Conservation (phyloP, 208 protist species). For the Crithidia expoeki region DNA sequence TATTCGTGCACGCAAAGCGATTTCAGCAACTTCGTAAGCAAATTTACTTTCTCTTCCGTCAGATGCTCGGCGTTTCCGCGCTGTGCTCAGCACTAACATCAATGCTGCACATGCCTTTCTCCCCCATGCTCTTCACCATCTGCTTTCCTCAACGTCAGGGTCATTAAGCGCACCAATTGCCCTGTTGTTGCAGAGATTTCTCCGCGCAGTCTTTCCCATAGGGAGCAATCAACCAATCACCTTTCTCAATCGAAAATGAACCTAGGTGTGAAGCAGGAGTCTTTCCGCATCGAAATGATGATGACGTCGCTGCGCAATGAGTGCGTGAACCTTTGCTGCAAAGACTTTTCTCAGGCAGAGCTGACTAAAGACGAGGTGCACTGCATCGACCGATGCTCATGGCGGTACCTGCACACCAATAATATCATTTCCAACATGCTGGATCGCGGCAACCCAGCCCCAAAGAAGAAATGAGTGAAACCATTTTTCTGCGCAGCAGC, state of each 20-base stretch:
- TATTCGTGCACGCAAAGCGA: too few relatives aligned
- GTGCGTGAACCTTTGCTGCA: constrained; percentile 88
- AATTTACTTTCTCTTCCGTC: too few relatives aligned
- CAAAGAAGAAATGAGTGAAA: constrained; percentile 17
- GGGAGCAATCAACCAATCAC: too few relatives aligned
- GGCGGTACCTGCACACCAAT: constrained; percentile 78
- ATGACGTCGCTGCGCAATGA: constrained; percentile 77
- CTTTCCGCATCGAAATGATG: constrained; percentile 85
- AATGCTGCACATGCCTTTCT: too few relatives aligned
- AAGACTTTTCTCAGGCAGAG: constrained; percentile 61
- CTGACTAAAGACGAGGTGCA: constrained; percentile 78
- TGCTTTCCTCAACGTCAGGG: too few relatives aligned
- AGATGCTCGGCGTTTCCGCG: too few relatives aligned
- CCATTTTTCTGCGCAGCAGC: too few relatives aligned
- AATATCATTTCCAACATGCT: constrained; percentile 63
- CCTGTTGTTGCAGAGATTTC: constrained; percentile 5
- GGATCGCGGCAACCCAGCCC: constrained; percentile 44
- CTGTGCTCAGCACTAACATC: too few relatives aligned
- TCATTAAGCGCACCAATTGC: too few relatives aligned
- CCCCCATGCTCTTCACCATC: too few relatives aligned
- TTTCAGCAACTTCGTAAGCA: too few relatives aligned
- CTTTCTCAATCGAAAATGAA: constrained; percentile 75
- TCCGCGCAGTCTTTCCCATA: too few relatives aligned
- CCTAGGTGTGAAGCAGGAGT: constrained; percentile 83
- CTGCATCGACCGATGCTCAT: constrained; percentile 86